These are phyloP conservation scores for Penicillium soppii DNA, from an alignment of 495 filamentous ascomycete genomes.

Conservation along the genomic window DNA sequence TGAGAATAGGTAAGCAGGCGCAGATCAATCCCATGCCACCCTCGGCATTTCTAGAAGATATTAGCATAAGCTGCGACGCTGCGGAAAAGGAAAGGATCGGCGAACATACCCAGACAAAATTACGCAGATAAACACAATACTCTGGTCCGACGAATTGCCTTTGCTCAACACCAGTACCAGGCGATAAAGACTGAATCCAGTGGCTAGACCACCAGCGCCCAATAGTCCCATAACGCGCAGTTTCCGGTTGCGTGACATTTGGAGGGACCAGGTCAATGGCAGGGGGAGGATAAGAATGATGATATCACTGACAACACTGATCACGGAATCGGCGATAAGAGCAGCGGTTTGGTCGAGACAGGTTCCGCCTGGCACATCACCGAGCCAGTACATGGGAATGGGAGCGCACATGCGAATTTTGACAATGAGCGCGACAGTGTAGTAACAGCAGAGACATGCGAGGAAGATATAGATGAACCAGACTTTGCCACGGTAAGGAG, in stretches of 20 bases:
- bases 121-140: conserved; percentile 42
- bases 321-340: conserved; percentile 47
- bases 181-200: conserved; percentile 45
- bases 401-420: conserved; percentile 28
- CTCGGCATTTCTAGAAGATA: conserved; percentile 41
- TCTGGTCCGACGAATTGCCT: conserved; percentile 32
- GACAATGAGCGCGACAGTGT: conserved; percentile 22
- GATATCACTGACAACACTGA: conserved; percentile 46
- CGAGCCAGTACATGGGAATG: conserved; percentile 23
- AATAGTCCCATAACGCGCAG: conserved; percentile 46
- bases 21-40: conserved; percentile 48
- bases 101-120: conserved; percentile 45
- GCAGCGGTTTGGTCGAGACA: conserved; percentile 46
- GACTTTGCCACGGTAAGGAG: conserved; percentile 38
- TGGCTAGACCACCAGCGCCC: conserved; percentile 47
- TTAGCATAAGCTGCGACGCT: conserved; percentile 3
- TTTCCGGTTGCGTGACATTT: conserved; percentile 46
- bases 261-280: conserved; percentile 47
- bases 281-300: conserved; percentile 46
- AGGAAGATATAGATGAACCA: conserved; percentile 46
- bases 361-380: conserved; percentile 7
- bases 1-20: conserved; percentile 45
- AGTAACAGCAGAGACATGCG: conserved; percentile 42
- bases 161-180: conserved; percentile 40
- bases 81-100: not conserved